Evolutionary conservation across 75 land plant genomes (phyloP).

Genomic region (Gnetum montanum): DNA sequence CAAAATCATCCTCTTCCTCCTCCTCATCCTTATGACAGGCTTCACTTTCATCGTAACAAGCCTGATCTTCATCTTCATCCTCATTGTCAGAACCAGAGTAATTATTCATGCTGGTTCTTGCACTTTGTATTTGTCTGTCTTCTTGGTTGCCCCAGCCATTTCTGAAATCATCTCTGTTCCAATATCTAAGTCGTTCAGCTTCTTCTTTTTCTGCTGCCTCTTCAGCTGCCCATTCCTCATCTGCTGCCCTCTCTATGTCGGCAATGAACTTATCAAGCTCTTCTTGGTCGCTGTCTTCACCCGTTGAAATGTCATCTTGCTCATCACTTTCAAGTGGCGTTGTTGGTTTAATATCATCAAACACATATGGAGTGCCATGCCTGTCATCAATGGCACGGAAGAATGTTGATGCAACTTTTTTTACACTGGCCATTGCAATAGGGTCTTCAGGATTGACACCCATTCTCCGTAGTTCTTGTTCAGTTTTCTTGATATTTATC

Average conservation of each 20-base stretch:
- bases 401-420: constrained; percentile 65
- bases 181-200: constrained; percentile 29
- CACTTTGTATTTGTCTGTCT: constrained; percentile 15
- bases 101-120: background rate
- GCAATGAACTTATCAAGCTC: constrained; percentile 59
- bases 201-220: constrained; percentile 61
- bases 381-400: constrained; percentile 68
- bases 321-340: constrained; percentile 15
- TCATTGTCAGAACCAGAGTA: constrained; percentile 12
- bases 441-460: constrained; percentile 78
- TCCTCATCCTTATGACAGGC: constrained; percentile 1
- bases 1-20: constrained; percentile 5
- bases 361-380: constrained; percentile 66
- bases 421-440: constrained; percentile 65
- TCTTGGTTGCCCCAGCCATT: constrained; percentile 11
- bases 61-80: background rate
- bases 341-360: constrained; percentile 20
- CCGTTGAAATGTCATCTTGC: constrained; percentile 15
- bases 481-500: constrained; percentile 61
- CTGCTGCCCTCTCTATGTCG: constrained; percentile 71
- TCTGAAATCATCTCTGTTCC: constrained; percentile 15
- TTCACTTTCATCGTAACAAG: background rate
- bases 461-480: constrained; percentile 51
- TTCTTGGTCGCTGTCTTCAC: constrained; percentile 38
- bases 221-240: constrained; percentile 56